Conservation (phyloP, 2,329 filamentous ascomycete genomes). For the Fusarium napiforme region DNA sequence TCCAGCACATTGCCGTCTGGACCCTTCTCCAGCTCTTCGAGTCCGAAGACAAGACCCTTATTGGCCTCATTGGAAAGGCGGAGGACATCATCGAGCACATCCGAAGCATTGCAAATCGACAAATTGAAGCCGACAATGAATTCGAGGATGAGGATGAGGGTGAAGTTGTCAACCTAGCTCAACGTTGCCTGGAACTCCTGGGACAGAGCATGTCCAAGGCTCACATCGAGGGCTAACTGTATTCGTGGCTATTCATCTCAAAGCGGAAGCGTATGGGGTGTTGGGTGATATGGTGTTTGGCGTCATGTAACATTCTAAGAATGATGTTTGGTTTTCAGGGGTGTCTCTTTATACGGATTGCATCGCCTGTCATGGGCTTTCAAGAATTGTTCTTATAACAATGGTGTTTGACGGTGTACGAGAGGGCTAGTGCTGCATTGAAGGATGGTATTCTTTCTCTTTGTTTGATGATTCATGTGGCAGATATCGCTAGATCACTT, state of each 20-base stretch:
- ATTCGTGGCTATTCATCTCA: constrained; percentile 36
- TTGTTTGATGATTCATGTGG: constrained; percentile 51
- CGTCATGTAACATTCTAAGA: constrained; percentile 45
- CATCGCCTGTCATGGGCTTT: constrained; percentile 34
- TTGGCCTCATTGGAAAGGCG: constrained; percentile 87
- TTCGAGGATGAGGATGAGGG: constrained; percentile 90
- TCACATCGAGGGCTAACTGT: constrained; percentile 78
- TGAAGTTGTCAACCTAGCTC: constrained; percentile 90
- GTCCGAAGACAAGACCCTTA: constrained; percentile 90
- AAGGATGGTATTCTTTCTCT: constrained; percentile 37
- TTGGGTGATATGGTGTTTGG: constrained; percentile 45
- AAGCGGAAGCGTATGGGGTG: constrained; percentile 42
- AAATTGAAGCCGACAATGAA: constrained; percentile 86
- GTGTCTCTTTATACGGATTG: constrained; percentile 37
- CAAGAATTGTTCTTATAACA: constrained; percentile 26
- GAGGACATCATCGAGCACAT: constrained; percentile 94
- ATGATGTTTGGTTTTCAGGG: constrained; percentile 41
- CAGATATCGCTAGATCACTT: constrained; percentile 36
- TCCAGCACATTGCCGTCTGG: constrained; percentile 99
- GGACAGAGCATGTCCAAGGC: constrained; percentile 80
- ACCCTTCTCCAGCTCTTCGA: constrained; percentile 94
- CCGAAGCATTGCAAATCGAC: constrained; percentile 87
- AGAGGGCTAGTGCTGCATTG: constrained; percentile 15
- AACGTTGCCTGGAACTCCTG: constrained; percentile 87
- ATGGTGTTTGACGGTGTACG: constrained; percentile 31